Evolutionary conservation across 2,329 filamentous ascomycete species (phyloP).

Genomic region (Clarireedia sp.): DNA sequence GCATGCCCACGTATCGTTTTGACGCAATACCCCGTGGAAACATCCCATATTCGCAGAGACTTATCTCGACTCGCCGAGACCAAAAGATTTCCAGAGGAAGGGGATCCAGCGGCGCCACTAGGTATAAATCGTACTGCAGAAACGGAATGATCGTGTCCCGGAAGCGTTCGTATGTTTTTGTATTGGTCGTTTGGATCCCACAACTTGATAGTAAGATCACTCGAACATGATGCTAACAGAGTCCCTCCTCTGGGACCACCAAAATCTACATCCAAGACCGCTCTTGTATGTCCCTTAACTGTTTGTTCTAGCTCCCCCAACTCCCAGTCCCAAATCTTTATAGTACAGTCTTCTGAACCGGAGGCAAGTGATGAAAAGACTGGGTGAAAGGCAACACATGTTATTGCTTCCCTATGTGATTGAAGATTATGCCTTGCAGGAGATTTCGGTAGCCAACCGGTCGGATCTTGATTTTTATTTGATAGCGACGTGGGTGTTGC

Average conservation of each 20-base stretch:
- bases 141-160: constrained; percentile 87
- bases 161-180: constrained; percentile 87
- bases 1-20: constrained; percentile 81
- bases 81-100: constrained; percentile 74
- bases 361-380: constrained; percentile 85
- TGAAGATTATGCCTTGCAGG: constrained; percentile 76
- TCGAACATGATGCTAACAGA: constrained; percentile 61
- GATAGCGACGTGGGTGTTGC: constrained; percentile 70
- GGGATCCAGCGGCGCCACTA: constrained; percentile 68
- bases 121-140: constrained; percentile 84
- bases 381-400: constrained; percentile 85
- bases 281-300: constrained; percentile 84
- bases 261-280: constrained; percentile 83
- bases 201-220: constrained; percentile 86
- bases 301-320: constrained; percentile 83
- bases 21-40: constrained; percentile 85
- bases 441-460: constrained; percentile 76
- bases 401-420: constrained; percentile 74
- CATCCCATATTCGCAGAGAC: constrained; percentile 83
- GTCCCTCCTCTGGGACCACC: constrained; percentile 75
- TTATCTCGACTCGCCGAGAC: constrained; percentile 82
- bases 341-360: constrained; percentile 84
- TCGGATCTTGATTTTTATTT: constrained; percentile 73
- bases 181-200: constrained; percentile 92
- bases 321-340: constrained; percentile 98